A percentile compares a stretch with the other conserved stretches of the same genome.
Conservation (phyloP, 768 basidiomycete species). For the Termitomyces sp. region DNA sequence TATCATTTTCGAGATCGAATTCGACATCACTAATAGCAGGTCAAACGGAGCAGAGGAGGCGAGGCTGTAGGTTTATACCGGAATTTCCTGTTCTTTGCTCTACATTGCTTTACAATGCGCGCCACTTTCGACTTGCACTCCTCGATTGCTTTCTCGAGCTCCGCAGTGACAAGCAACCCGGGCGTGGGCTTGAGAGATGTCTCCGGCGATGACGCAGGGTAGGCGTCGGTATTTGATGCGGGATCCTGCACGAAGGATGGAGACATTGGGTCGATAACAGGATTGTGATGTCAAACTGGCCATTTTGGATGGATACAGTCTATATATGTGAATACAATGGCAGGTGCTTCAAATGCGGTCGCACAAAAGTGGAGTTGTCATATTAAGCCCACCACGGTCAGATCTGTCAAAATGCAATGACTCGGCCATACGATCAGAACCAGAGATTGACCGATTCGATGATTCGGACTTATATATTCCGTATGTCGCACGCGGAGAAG, state of each 20-base stretch:
- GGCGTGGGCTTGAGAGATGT: slow-evolving; percentile 32
- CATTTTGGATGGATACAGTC: slow-evolving; percentile 1
- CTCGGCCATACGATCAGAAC: no score
- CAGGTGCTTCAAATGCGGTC: slow-evolving; percentile 10
- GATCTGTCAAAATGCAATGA: no score
- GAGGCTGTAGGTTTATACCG: slow-evolving; percentile 25
- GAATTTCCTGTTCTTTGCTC: slow-evolving; percentile 44
- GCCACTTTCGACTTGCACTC: slow-evolving; percentile 44
- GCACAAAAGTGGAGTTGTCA: no score
- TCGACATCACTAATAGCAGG: slow-evolving; percentile 43
- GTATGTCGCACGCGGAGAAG: not conserved
- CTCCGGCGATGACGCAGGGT: not conserved
- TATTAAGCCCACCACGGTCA: not conserved
- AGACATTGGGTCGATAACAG: slow-evolving; percentile 3
- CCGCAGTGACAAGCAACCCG: slow-evolving; percentile 44
- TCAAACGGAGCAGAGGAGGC: not conserved
- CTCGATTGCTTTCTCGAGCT: slow-evolving; percentile 46
- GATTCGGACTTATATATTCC: no score
- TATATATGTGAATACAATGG: slow-evolving; percentile 4
- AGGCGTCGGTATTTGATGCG: not conserved
- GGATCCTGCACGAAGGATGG: not conserved
- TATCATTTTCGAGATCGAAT: slow-evolving; percentile 55
- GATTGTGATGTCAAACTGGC: not conserved
- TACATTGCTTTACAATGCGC: slow-evolving; percentile 43
- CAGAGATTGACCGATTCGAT: no score